These are phyloP conservation scores for Ajuga chamaepitys DNA, from an alignment of 257 asterid species.

Conservation along the genomic window DNA sequence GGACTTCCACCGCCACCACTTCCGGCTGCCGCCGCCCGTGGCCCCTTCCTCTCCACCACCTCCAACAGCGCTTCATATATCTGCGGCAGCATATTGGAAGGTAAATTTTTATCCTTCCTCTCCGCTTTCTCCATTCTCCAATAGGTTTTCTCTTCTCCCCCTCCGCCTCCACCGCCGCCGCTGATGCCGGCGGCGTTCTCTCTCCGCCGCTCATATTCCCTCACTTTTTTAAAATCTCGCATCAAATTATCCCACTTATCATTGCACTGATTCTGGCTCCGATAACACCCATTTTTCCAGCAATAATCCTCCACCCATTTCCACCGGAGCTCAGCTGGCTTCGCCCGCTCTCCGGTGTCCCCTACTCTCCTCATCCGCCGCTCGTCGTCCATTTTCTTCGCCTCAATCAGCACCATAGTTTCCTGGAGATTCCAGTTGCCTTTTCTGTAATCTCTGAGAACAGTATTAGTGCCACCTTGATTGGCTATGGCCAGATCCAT, in stretches of 20 bases:
- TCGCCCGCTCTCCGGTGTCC: slow-evolving; percentile 41
- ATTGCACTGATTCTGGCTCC: slow-evolving; percentile 94
- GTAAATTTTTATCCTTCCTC: slow-evolving; percentile 68
- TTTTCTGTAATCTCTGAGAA: slow-evolving; percentile 68
- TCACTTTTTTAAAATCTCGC: slow-evolving; percentile 90
- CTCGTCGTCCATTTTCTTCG: slow-evolving; percentile 84
- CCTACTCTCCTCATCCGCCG: slow-evolving; percentile 61
- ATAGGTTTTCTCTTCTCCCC: slow-evolving; percentile 30
- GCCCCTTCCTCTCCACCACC: slow-evolving; percentile 54
- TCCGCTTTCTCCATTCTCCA: slow-evolving; percentile 77
- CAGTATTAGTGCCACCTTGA: slow-evolving; percentile 15
- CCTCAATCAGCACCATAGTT: slow-evolving; percentile 77
- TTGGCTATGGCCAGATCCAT: slow-evolving; percentile 15
- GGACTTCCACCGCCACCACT: slow-evolving; percentile 11
- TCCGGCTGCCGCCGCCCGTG: background rate
- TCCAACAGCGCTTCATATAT: slow-evolving; percentile 63
- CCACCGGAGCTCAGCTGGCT: slow-evolving; percentile 89
- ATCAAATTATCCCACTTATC: slow-evolving; percentile 94
- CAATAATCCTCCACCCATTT: slow-evolving; percentile 96
- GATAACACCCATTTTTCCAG: slow-evolving; percentile 63
- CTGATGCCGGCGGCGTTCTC: too few species aligned
- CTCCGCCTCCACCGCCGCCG: slow-evolving; percentile 10
- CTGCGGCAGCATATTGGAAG: slow-evolving; percentile 75
- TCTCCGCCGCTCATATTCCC: slow-evolving; percentile 58
- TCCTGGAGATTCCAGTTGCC: slow-evolving; percentile 94